Base-by-base conservation (phyloP, 1,139 yeast species). In the Pichia inconspicua region DNA sequence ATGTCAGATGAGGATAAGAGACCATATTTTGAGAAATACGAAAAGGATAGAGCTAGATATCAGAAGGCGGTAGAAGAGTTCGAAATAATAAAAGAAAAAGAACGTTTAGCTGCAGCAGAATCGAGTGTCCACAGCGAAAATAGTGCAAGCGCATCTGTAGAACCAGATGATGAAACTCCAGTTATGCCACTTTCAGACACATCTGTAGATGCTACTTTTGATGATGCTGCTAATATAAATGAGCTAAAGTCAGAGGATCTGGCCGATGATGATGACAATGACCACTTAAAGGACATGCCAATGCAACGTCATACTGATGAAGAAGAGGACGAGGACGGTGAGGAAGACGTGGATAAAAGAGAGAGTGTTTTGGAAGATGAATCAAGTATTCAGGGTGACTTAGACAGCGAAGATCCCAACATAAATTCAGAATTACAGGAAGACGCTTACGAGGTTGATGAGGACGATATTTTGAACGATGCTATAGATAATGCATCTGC, bases 1-100 rank as follows among this genome's bases (percentile, higher is more conserved):
- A 72, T 90, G 58, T 77, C 74, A 51, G 85, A 82, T 41, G 86
- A 77, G 40, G 84, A 77, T 25, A 76, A 87, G 49, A 80, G 77
- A 58, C 94, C 94, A 10, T 90, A 79, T 64, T 82, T 81, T 59
- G 82, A 83, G 52, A 65, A 84, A 49, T 89, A 84, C 61, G 94
- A 83, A 61, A 87, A 83, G 50, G 97, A 88, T 56, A 81, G 84
- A 60, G 75, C 75, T 48, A 77, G 95, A 58, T 88, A 86, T 61
- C 79, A 80, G 48, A 74, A 72, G 46, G 95, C 88, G 61, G 81
- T 87, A 84, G 77, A 72, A 42, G 78, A 73, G 31, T 87, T 85
- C 57, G 77, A 73, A 44, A 67, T 63, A 49, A 73, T 72, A 48
- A 65, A 65, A 48, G 56, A 57, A 45, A 51, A 54, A 42, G 58